Conservation (phyloP, 192 early-diverging fungal species). For the Rhizophagus clarus region DNA sequence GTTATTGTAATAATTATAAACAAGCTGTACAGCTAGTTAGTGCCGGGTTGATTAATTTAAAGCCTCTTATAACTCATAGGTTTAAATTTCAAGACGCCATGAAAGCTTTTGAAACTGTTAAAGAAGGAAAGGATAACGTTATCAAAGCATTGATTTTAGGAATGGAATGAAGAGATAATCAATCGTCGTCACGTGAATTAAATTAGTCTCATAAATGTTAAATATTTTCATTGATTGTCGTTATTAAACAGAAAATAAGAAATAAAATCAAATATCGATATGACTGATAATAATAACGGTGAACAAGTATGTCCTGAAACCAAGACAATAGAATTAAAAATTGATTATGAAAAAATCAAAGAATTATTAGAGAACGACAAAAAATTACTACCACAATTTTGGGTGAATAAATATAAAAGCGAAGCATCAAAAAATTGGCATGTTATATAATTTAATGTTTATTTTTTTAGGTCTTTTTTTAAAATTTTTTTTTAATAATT, state of each 20-base stretch:
- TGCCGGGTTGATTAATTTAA: conserved; percentile 43
- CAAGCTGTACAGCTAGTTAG: conserved; percentile 34
- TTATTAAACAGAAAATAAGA: too few species aligned
- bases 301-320: neutral
- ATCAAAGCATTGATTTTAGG: conserved; percentile 46
- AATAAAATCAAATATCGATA: too few species aligned
- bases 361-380: neutral
- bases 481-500: neutral
- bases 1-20: conserved; percentile 44
- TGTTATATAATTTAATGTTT: neutral
- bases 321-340: neutral
- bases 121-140: conserved; percentile 36
- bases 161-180: neutral
- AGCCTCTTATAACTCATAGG: conserved; percentile 44
- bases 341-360: neutral
- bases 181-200: too few species aligned
- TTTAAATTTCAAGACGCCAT: conserved; percentile 42
- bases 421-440: conserved; percentile 79
- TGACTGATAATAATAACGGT: neutral
- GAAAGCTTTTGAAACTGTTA: conserved; percentile 46
- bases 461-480: neutral
- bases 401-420: conserved; percentile 78
- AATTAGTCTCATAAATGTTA: too few species aligned
- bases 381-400: conserved; percentile 48
- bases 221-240: too few species aligned